Percentiles rank a stretch among this genome's conserved stretches.
Evolutionary conservation across 345 rosid genomes (phyloP).

Genomic region (Pistacia atlantica): DNA sequence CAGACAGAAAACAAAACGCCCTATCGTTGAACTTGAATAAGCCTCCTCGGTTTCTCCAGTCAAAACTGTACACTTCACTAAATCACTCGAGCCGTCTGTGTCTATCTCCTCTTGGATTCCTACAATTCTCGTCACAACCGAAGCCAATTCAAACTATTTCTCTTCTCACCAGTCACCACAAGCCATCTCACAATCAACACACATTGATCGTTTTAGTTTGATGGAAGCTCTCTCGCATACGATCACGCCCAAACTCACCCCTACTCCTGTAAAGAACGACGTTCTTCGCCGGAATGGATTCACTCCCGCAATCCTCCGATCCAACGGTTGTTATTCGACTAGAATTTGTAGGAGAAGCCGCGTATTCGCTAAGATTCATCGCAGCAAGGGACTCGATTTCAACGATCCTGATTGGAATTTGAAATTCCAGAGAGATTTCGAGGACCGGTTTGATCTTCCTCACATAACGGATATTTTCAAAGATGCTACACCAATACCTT

Average conservation of each 20-base stretch:
- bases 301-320: conserved; percentile 34
- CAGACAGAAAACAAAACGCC: not conserved
- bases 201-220: not conserved
- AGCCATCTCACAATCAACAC: no score
- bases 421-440: conserved; percentile 71
- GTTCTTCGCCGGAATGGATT: conserved; percentile 24
- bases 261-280: not conserved
- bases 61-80: not conserved
- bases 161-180: no score
- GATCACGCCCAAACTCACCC: conserved; percentile 19
- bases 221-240: conserved; percentile 46
- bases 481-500: conserved; percentile 64
- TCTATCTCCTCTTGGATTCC: not conserved
- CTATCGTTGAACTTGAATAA: not conserved
- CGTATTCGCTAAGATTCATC: conserved; percentile 17
- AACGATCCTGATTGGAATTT: conserved; percentile 77
- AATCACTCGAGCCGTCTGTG: not conserved
- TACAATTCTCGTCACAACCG: not conserved
- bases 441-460: conserved; percentile 71
- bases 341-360: not conserved
- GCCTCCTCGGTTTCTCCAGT: not conserved
- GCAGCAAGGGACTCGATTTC: conserved; percentile 50
- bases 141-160: not conserved
- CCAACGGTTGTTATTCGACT: conserved; percentile 19
- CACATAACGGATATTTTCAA: conserved; percentile 76